Evolutionary conservation across 306 rosid species (phyloP), one percentile per base, ranked within the genome.

Genomic region (Prinsepia uniflora): DNA sequence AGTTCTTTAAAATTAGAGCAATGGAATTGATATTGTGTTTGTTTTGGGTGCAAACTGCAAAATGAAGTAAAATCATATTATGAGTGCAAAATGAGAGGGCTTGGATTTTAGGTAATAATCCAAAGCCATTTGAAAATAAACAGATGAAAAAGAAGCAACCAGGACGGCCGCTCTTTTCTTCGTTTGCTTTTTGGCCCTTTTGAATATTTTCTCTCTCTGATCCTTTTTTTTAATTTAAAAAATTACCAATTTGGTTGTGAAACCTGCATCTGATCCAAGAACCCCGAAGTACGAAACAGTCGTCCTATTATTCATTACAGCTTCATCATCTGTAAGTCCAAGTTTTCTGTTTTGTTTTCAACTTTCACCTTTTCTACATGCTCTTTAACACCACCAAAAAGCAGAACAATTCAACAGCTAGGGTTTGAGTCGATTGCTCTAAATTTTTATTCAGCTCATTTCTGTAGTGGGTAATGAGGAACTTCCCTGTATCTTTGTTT

Each of bases 271-370:
- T 82, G 89, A 86, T 86, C 88, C 83, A 48, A 72, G 79, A 86
- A 75, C 86, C 91, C 69, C 75, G n/a, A n/a, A n/a, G n/a, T n/a
- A n/a, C n/a, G n/a, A 68, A 71, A 53, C 30, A 34, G 55, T 8
- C 36, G 46, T 39, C 20, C 52, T n/a, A 44, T 58, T 73, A 62
- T 42, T 43, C 18, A 50, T 20, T 65, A 46, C 41, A 65, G 74
- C 72, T 79, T 70, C 71, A 59, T 90, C 79, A 77, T 86, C 86
- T 77, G 96, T 91, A 78, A 85, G 96, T 88, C 74, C 76, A 67
- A 75, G 56, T 63, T 75, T 61, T 47, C 71, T 53, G 72, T 74
- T 79, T 79, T 82, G 69, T 66, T 75, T 59, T 20, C 70, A 34
- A 73, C 71, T 60, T 44, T 68, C 17, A 34, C 78, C 65, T 79